Evolutionary conservation across 495 filamentous ascomycete species (phyloP).

Genomic region (Opeltia flavorubescens): DNA sequence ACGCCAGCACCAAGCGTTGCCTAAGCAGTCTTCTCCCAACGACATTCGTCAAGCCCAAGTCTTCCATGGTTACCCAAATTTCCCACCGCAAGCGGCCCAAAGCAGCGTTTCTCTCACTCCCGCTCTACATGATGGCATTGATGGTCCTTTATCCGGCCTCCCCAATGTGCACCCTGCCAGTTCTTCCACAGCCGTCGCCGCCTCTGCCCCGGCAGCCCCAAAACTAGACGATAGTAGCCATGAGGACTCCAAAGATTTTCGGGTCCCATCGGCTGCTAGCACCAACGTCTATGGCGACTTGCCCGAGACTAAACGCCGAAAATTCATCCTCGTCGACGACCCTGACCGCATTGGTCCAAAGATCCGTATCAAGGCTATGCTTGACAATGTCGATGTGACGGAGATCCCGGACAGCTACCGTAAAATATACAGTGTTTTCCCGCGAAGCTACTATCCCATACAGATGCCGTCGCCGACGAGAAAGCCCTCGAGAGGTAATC

Average conservation of each 20-base stretch:
- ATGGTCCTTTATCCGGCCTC: constrained; percentile 32
- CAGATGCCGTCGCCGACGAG: constrained; percentile 69
- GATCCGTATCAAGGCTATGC: constrained; percentile 63
- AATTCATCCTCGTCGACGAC: constrained; percentile 93
- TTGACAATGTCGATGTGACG: constrained; percentile 74
- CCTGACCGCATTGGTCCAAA: constrained; percentile 45
- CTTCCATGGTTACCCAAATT: constrained; percentile 58
- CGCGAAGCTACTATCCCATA: constrained; percentile 74
- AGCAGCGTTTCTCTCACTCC: constrained; percentile 55
- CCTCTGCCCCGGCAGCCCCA: constrained; percentile 17
- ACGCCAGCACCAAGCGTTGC: constrained; percentile 4
- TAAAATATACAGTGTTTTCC: constrained; percentile 73
- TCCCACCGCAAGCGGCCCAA: constrained; percentile 39
- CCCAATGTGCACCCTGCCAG: background rate
- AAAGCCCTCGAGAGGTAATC: constrained; percentile 38
- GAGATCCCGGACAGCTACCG: constrained; percentile 93
- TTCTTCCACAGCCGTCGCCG: constrained; percentile 23
- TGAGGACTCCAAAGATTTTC: constrained; percentile 2
- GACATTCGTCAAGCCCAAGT: constrained; percentile 65
- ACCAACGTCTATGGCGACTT: constrained; percentile 65
- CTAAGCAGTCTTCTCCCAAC: constrained; percentile 14
- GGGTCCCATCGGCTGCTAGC: constrained; percentile 17
- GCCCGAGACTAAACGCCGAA: constrained; percentile 77
- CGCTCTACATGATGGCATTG: constrained; percentile 53
- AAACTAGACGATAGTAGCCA: constrained; percentile 33